A percentile compares a stretch with the other conserved stretches of the same genome.
Evolutionary conservation across 2,329 filamentous ascomycete species (phyloP).

Genomic region (Diplodia sapinea): DNA sequence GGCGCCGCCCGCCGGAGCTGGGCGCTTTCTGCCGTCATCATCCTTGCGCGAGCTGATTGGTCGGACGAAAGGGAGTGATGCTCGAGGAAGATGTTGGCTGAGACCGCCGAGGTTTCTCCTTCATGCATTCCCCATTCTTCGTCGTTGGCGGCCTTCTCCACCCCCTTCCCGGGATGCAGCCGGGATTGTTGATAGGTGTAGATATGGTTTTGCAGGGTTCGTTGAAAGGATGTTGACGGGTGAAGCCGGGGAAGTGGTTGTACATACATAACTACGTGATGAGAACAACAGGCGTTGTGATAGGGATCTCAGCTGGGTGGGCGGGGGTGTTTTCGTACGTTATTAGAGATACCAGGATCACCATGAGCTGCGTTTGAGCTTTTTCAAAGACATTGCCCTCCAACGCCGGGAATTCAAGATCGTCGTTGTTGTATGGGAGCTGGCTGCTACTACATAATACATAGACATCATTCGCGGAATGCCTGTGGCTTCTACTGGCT

Average conservation of each 20-base stretch:
- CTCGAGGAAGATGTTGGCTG: constrained; percentile 1
- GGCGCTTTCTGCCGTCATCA: constrained; percentile 10
- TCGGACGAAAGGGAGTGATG: background rate
- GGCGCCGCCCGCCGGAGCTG: background rate
- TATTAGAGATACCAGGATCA: background rate
- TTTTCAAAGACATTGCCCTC: too few relatives aligned
- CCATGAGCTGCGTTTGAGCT: background rate
- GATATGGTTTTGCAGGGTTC: constrained; percentile 5
- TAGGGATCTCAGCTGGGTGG: background rate
- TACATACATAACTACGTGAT: background rate
- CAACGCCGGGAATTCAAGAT: too few relatives aligned
- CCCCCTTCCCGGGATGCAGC: background rate
- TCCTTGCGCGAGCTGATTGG: constrained; percentile 2
- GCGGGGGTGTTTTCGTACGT: background rate
- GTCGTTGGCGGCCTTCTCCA: background rate
- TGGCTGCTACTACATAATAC: too few relatives aligned
- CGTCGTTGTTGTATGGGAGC: too few relatives aligned
- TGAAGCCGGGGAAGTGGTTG: background rate
- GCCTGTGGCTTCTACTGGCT: too few relatives aligned
- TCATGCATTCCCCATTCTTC: background rate
- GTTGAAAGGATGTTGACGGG: background rate
- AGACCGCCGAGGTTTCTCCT: background rate
- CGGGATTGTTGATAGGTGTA: constrained; percentile 4
- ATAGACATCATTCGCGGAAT: too few relatives aligned
- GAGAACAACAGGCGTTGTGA: background rate